Percentiles rank a stretch among this genome's conserved stretches.
phyloP scores from a whole-genome alignment of 75 land plant genomes.

The Isoetes taiwanensis region DNA sequence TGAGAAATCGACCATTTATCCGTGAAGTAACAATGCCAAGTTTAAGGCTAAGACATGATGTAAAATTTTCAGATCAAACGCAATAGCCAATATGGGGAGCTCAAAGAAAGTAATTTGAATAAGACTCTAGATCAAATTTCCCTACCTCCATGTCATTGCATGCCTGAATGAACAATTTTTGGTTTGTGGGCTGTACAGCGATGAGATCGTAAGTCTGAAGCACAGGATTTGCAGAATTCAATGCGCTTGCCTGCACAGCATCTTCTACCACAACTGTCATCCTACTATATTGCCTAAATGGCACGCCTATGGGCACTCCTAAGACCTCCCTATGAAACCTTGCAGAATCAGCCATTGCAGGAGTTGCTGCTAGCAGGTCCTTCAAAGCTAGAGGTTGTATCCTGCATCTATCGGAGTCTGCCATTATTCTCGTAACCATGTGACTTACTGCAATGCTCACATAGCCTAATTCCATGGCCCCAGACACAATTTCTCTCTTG shows the following conservation, averaged over 20 bases:
- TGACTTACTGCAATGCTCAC: constrained; percentile 52
- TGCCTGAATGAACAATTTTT: constrained; percentile 46
- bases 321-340: constrained; percentile 52
- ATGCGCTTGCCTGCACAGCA: constrained; percentile 20
- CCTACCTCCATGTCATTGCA: constrained; percentile 51
- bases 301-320: constrained; percentile 25
- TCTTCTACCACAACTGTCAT: constrained; percentile 41
- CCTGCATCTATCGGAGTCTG: constrained; percentile 46
- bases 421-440: constrained; percentile 35
- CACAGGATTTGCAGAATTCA: constrained; percentile 37
- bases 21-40: not conserved
- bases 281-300: constrained; percentile 64
- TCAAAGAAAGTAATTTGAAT: not conserved
- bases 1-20: not conserved
- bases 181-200: constrained; percentile 49
- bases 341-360: constrained; percentile 39
- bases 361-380: constrained; percentile 29
- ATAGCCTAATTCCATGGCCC: constrained; percentile 68
- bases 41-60: not conserved
- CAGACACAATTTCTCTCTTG: constrained; percentile 12
- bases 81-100: too few species aligned
- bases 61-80: too few species aligned
- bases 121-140: not conserved
- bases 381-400: constrained; percentile 32
- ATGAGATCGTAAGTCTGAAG: constrained; percentile 57